Conservation (phyloP, 768 basidiomycete species). For the Rossbeevera mucosa region DNA sequence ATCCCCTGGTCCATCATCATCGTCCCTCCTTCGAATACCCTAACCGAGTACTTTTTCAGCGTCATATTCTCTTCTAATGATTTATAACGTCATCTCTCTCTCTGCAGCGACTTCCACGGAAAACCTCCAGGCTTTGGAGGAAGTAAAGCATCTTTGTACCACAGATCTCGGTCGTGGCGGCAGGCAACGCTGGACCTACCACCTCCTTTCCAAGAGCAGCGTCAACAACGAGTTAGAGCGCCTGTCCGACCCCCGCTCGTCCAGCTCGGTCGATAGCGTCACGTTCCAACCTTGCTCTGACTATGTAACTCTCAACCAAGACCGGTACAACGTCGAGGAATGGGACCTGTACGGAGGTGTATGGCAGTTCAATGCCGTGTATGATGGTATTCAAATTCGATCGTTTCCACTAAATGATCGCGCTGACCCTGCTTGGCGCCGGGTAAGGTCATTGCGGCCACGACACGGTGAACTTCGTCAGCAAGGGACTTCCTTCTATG, state of each 20-base stretch:
- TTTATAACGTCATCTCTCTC: slow-evolving; percentile 39
- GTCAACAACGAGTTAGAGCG: slow-evolving; percentile 38
- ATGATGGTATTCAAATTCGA: slow-evolving; percentile 34
- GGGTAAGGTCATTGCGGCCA: slow-evolving; percentile 44
- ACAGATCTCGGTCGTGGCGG: slow-evolving; percentile 55
- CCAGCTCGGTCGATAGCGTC: slow-evolving; percentile 34
- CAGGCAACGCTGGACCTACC: slow-evolving; percentile 51
- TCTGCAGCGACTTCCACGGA: slow-evolving; percentile 44
- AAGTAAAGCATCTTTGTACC: slow-evolving; percentile 48
- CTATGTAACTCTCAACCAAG: slow-evolving; percentile 37
- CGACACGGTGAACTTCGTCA: slow-evolving; percentile 44
- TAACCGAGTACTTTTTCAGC: background rate
- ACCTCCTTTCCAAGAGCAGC: slow-evolving; percentile 38
- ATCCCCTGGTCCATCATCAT: slow-evolving; percentile 8
- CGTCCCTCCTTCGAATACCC: background rate
- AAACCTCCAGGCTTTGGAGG: slow-evolving; percentile 45
- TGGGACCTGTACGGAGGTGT: slow-evolving; percentile 39
- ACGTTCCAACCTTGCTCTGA: slow-evolving; percentile 41
- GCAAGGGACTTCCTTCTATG: slow-evolving; percentile 37
- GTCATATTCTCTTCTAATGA: slow-evolving; percentile 18
- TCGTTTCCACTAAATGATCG: slow-evolving; percentile 11
- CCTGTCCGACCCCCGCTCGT: slow-evolving; percentile 34
- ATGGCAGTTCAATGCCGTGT: slow-evolving; percentile 44
- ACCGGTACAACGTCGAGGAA: slow-evolving; percentile 37
- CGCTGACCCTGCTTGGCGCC: slow-evolving; percentile 13